Base-by-base conservation (phyloP, 148 eudicot genomes). In the Talinum fruticosum region DNA sequence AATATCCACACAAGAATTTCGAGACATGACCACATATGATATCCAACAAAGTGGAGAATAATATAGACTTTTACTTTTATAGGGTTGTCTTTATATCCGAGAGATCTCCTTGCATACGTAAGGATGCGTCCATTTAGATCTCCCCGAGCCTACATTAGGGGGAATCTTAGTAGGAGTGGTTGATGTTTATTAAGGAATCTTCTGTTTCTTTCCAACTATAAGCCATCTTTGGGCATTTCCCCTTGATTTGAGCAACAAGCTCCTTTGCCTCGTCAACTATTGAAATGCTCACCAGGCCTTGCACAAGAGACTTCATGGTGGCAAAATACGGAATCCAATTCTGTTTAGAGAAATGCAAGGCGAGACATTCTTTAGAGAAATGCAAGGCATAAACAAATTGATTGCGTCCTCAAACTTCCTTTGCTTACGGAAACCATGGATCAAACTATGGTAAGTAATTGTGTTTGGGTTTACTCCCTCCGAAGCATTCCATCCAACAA, bases 361-460 rank as follows among this genome's bases (percentile, higher is more conserved):
- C 92, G n/a, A 1, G 83, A 71, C 79, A 88, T n/a, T n/a, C n/a
- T n/a, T n/a, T n/a, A n/a, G n/a, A n/a, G n/a, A n/a, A n/a, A n/a
- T n/a, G n/a, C n/a, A n/a, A n/a, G n/a, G n/a, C 93, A 49, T 70
- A 66, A 82, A 93, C 83, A 93, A 75, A 23, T 67, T 69, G 84
- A 88, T 95, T 2, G 94, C 97, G 66, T 87, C 97, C n/a, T 91
- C 97, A 66, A 88, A 73, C 26, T 89, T 86, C 66, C 90, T 95
- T 76, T 91, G 95, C 79, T 81, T 89, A 41, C 95, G 66, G n/a
- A 90, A 93, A 59, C 98, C 99, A 69, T 89, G 82, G 71, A 96
- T 88, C 88, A 93, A 85, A 84, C 77, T 83, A 32, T 57, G 21
- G 77, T 88, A 93, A 0, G 92, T 87, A 16, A n/a, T 78, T 3